Evolutionary conservation across 176 grass and related monocot genomes (phyloP).

Genomic region (Puya raimondii): DNA sequence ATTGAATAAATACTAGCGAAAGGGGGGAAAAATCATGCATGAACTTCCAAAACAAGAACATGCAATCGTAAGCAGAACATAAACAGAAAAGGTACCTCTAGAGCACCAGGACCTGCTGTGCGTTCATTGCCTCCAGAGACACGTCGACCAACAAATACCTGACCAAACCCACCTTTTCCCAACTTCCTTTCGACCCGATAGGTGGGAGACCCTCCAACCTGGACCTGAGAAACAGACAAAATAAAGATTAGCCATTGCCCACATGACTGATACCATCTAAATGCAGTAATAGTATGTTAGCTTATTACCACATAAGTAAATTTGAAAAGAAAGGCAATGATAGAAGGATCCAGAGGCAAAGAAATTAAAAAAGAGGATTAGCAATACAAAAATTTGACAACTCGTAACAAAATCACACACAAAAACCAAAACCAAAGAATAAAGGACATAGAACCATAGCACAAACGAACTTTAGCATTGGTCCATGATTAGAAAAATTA

Average conservation of each 20-base stretch:
- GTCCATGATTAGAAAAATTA: too few relatives aligned
- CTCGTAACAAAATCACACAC: too few relatives aligned
- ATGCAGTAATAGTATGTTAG: too few relatives aligned
- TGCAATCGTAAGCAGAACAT: background rate
- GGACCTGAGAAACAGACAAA: constrained; percentile 42
- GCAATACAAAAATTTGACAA: too few relatives aligned
- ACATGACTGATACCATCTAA: too few relatives aligned
- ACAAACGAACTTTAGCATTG: too few relatives aligned
- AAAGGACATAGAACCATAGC: too few relatives aligned
- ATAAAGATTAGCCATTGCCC: background rate
- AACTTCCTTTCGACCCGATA: constrained; percentile 82
- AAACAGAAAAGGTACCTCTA: constrained; percentile 38
- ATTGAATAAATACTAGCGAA: background rate
- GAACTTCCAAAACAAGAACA: background rate
- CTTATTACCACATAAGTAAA: too few relatives aligned
- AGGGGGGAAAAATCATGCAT: background rate
- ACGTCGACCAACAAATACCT: constrained; percentile 77
- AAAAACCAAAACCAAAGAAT: too few relatives aligned
- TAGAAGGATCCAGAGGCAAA: too few relatives aligned
- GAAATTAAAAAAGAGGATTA: too few relatives aligned
- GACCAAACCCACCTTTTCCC: constrained; percentile 86
- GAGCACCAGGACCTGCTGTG: constrained; percentile 34
- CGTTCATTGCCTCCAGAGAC: constrained; percentile 40
- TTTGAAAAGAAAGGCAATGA: too few relatives aligned
- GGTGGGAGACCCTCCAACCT: constrained; percentile 69